Conservation (phyloP, 768 basidiomycete genomes). For the Pleurotus cornucopiae region DNA sequence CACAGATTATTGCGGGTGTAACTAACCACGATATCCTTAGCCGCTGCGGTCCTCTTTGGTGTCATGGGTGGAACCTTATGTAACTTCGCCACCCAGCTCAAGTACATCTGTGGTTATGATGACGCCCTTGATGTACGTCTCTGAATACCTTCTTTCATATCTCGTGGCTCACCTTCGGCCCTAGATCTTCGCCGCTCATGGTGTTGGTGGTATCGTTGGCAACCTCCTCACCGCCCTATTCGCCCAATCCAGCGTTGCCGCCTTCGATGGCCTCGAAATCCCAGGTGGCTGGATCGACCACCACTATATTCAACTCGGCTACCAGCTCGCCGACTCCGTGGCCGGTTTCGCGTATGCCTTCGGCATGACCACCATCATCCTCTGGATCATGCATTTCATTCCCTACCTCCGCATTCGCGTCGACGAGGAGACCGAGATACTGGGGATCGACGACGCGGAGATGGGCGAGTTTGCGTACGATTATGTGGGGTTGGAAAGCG, state of each 20-base stretch:
- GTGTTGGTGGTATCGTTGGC: slow-evolving; percentile 73
- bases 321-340: slow-evolving; percentile 75
- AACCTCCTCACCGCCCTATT: slow-evolving; percentile 87
- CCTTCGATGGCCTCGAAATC: slow-evolving; percentile 71
- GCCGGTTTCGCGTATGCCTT: slow-evolving; percentile 70
- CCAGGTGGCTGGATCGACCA: slow-evolving; percentile 87
- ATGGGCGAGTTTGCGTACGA: slow-evolving; percentile 91
- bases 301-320: slow-evolving; percentile 77
- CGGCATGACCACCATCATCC: slow-evolving; percentile 75
- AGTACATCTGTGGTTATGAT: slow-evolving; percentile 73
- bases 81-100: slow-evolving; percentile 96
- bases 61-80: slow-evolving; percentile 78
- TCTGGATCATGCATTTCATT: slow-evolving; percentile 86
- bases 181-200: slow-evolving; percentile 87
- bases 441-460: slow-evolving; percentile 88
- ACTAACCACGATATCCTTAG: slow-evolving; percentile 22
- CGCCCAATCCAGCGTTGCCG: slow-evolving; percentile 75
- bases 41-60: slow-evolving; percentile 84
- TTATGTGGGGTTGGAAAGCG: slow-evolving; percentile 73
- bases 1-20: background rate
- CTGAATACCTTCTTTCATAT: background rate
- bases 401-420: slow-evolving; percentile 75
- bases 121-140: slow-evolving; percentile 72
- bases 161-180: background rate
- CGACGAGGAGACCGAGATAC: slow-evolving; percentile 59